Conservation (phyloP, 2,329 filamentous ascomycete species). For the Fusarium hainanense region DNA sequence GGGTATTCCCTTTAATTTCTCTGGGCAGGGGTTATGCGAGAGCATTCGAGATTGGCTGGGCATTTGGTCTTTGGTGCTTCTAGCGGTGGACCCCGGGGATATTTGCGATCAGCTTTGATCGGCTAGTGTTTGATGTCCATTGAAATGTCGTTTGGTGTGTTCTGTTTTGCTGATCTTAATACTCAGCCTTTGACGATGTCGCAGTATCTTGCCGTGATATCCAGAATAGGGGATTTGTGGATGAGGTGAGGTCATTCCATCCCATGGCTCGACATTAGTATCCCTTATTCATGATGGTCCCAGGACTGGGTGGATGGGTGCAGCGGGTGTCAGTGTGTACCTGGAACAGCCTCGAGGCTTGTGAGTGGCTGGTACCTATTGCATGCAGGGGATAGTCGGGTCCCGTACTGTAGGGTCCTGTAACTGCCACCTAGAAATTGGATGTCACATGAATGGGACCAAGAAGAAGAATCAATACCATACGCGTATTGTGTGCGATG, state of each 20-base stretch:
- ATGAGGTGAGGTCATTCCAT: constrained; percentile 23
- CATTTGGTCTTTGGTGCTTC: background rate
- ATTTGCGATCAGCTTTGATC: constrained; percentile 2
- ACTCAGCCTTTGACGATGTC: constrained; percentile 1
- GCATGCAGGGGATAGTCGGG: constrained; percentile 4
- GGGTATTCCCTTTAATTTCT: constrained; percentile 34
- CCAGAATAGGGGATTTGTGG: constrained; percentile 3
- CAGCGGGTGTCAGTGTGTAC: constrained; percentile 9
- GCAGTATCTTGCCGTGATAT: background rate
- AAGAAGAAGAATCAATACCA: background rate
- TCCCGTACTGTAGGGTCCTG: background rate
- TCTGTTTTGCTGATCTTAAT: constrained; percentile 22
- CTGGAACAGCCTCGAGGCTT: constrained; percentile 17
- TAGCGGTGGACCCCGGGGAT: constrained; percentile 1
- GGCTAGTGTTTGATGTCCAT: constrained; percentile 14
- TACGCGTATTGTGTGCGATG: background rate
- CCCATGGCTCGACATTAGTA: constrained; percentile 1
- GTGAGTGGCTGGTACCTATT: constrained; percentile 27
- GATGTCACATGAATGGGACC: constrained; percentile 2
- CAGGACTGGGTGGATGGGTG: background rate
- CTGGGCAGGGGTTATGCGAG: background rate
- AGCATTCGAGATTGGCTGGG: background rate
- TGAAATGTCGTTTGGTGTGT: background rate
- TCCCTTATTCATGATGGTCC: background rate
- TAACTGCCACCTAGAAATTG: background rate